phyloP scores from a whole-genome alignment of 2,329 filamentous ascomycete genomes.

The Xylaria sp. region DNA sequence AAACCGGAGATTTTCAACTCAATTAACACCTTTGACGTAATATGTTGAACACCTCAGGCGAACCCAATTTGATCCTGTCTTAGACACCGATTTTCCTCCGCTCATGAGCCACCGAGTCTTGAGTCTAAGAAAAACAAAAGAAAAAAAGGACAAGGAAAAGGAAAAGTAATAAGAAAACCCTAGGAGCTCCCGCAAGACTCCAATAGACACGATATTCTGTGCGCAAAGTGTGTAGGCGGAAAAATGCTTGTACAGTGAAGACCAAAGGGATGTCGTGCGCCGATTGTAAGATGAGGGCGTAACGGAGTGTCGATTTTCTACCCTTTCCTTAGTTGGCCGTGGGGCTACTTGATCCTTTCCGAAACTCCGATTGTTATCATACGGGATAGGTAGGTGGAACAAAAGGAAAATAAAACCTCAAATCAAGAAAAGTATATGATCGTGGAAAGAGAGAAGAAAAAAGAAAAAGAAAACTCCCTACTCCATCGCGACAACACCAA shows the following conservation, averaged over 20 bases:
- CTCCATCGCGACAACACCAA: constrained; percentile 4
- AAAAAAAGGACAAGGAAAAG: background rate
- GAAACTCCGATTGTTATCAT: constrained; percentile 49
- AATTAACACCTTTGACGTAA: constrained; percentile 19
- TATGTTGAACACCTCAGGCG: constrained; percentile 18
- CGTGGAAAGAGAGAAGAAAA: no score
- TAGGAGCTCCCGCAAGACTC: constrained; percentile 12
- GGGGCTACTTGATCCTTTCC: constrained; percentile 47
- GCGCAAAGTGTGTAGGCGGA: constrained; percentile 14
- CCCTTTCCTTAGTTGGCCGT: constrained; percentile 40
- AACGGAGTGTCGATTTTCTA: constrained; percentile 34
- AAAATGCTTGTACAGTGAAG: constrained; percentile 21
- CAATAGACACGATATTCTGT: constrained; percentile 16
- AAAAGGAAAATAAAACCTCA: constrained; percentile 31
- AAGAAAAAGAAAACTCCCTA: constrained; percentile 20
- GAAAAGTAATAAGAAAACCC: constrained; percentile 18
- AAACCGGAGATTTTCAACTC: constrained; percentile 20
- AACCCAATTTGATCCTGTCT: constrained; percentile 22
- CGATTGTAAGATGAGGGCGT: constrained; percentile 37
- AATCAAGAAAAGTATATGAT: constrained; percentile 13
- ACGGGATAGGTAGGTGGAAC: constrained; percentile 43
- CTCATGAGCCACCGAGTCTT: constrained; percentile 18
- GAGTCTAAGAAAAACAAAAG: constrained; percentile 7
- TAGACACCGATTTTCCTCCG: constrained; percentile 13
- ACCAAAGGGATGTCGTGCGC: constrained; percentile 38